Evolutionary conservation across 768 basidiomycete genomes (phyloP).

Genomic region (Suillus paluster): DNA sequence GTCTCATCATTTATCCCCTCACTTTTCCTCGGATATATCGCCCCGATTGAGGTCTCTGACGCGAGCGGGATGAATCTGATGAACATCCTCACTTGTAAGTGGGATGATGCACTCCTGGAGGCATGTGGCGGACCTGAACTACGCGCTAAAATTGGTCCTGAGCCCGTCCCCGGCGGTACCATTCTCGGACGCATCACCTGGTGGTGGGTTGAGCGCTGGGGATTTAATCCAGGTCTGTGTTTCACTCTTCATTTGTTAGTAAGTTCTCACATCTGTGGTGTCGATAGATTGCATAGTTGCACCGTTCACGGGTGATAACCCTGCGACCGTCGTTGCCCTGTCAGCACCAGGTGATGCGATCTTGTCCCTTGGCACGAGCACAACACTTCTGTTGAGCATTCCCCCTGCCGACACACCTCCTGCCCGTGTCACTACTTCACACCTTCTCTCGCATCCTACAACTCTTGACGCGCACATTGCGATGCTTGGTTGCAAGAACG

Average conservation of each 20-base stretch:
- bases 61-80: conserved; percentile 92
- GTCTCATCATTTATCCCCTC: conserved; percentile 86
- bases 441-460: conserved; percentile 76
- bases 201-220: conserved; percentile 81
- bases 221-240: conserved; percentile 63
- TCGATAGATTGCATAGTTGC: conserved; percentile 72
- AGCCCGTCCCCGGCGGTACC: conserved; percentile 75
- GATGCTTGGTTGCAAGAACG: conserved; percentile 94
- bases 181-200: conserved; percentile 63
- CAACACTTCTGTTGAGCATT: conserved; percentile 81
- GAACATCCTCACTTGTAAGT: conserved; percentile 73
- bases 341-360: conserved; percentile 81
- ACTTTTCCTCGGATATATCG: conserved; percentile 76
- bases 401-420: conserved; percentile 68
- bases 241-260: neutral
- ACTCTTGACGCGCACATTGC: conserved; percentile 69
- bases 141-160: conserved; percentile 70
- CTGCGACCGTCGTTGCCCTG: conserved; percentile 77
- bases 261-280: neutral
- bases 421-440: conserved; percentile 73
- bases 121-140: conserved; percentile 72
- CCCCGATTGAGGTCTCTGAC: conserved; percentile 85
- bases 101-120: conserved; percentile 70
- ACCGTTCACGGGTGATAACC: conserved; percentile 91
- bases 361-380: conserved; percentile 87